Evolutionary conservation across 2,329 filamentous ascomycete species (phyloP), one percentile per base, ranked within the genome.

Genomic region (Tympanopsis confertula): DNA sequence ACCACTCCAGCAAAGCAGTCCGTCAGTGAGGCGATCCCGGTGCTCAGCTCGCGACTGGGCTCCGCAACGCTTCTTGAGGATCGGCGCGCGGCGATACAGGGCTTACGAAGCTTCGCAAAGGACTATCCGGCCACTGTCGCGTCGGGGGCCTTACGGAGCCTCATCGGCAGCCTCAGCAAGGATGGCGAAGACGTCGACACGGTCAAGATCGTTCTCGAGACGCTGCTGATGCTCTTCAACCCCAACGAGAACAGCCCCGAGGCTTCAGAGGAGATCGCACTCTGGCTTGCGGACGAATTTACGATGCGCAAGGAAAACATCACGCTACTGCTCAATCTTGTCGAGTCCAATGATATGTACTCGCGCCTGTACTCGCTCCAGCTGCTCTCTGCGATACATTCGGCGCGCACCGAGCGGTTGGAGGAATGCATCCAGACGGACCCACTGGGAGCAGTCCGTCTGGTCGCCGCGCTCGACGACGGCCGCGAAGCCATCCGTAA

Each of bases 301-400:
- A 95, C 91, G 22, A 88, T 94, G 68, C 80, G 86, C 44, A 88
- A 95, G 74, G 89, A 96, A 62, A 96, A 98, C 57, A 89, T 95
- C 43, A 89, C 86, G 2, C 68, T 91, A 13, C 73, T 98, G 18
- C 74, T 98, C 42, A 83, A 91, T 54, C 83, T 98, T 39, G 71
- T 98, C 46, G 89, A 95, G 47, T 78, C 81, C 13, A 70, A 69
- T 46, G 88, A 95, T 50, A 94, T 94, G 52, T 94, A 93, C 59
- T 84, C 86, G 17, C 81, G 89, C 18, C 72, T 96, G 1, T 96
- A 96, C 60, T 84, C 86, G 4, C 65, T 98, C 19, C 87, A 96
- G 59, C 71, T 98, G 29, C 78, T 98, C 28, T 79, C 82, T 18
- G 85, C 88, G 36, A 91, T 96, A 42, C 78, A 86, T 20, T 76